Percentiles rank a stretch among this genome's conserved stretches.
phyloP scores from a whole-genome alignment of 2,329 filamentous ascomycete species.

The Drechslera avenae region DNA sequence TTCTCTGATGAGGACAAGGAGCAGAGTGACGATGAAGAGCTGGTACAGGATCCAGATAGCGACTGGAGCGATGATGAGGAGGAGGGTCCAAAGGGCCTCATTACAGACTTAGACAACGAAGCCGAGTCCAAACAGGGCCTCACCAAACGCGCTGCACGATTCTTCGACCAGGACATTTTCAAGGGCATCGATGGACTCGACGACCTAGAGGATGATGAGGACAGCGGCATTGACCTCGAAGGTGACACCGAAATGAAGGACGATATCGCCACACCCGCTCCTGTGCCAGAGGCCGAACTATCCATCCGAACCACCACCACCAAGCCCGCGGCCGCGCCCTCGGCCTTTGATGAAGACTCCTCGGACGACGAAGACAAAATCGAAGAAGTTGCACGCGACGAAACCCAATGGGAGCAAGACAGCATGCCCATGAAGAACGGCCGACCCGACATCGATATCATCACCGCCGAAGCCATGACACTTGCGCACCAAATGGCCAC shows the following conservation, averaged over 20 bases:
- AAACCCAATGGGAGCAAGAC: slow-evolving; percentile 69
- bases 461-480: not conserved
- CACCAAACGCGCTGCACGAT: slow-evolving; percentile 83
- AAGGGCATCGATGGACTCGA: slow-evolving; percentile 74
- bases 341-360: slow-evolving; percentile 41
- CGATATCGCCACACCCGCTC: slow-evolving; percentile 10
- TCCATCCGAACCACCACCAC: slow-evolving; percentile 29
- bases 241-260: slow-evolving; percentile 32
- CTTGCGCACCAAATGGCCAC: slow-evolving; percentile 69
- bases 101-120: slow-evolving; percentile 67
- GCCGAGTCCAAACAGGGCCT: slow-evolving; percentile 62
- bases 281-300: slow-evolving; percentile 19
- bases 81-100: slow-evolving; percentile 56
- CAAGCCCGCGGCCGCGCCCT: slow-evolving; percentile 15
- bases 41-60: slow-evolving; percentile 64
- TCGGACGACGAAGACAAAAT: slow-evolving; percentile 57
- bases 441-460: slow-evolving; percentile 40
- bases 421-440: slow-evolving; percentile 68
- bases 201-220: slow-evolving; percentile 57
- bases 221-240: slow-evolving; percentile 49
- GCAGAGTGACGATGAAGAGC: slow-evolving; percentile 61
- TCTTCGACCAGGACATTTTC: slow-evolving; percentile 96
- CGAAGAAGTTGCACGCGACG: slow-evolving; percentile 64
- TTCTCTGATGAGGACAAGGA: slow-evolving; percentile 70
- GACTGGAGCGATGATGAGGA: slow-evolving; percentile 68